A percentile compares a stretch with the other conserved stretches of the same genome.
Conservation (phyloP, 345 rosid species). For the Sonneratia caseolaris region DNA sequence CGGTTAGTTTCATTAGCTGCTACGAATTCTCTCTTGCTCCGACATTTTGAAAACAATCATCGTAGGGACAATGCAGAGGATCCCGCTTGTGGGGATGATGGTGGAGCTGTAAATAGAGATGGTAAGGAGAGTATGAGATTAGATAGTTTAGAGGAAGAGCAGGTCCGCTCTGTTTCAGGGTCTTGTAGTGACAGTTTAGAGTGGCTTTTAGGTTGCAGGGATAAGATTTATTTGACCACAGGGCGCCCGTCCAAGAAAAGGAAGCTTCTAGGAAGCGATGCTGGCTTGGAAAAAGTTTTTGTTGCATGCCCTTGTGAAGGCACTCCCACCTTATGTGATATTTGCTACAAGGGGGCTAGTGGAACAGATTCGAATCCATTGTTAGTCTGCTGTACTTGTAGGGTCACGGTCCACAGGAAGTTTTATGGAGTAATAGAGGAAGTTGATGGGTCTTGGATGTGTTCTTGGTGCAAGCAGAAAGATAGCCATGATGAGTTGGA, state of each 20-base stretch:
- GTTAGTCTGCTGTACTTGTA: conserved; percentile 66
- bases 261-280: conserved; percentile 69
- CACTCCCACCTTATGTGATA: conserved; percentile 47
- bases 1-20: conserved; percentile 31
- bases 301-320: conserved; percentile 54
- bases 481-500: conserved; percentile 21
- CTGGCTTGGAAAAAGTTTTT: conserved; percentile 67
- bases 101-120: neutral
- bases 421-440: conserved; percentile 73
- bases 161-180: conserved; percentile 22
- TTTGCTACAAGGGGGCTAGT: conserved; percentile 1
- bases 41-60: conserved; percentile 25
- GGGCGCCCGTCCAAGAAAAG: conserved; percentile 83
- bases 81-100: conserved; percentile 4
- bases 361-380: conserved; percentile 19
- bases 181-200: conserved; percentile 35
- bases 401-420: conserved; percentile 59
- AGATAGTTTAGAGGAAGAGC: conserved; percentile 27
- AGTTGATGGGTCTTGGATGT: conserved; percentile 52
- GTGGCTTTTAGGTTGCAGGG: conserved; percentile 85
- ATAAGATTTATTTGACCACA: conserved; percentile 62
- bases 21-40: conserved; percentile 40
- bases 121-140: conserved; percentile 24
- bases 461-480: conserved; percentile 73
- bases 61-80: conserved; percentile 14